Base-by-base conservation (phyloP, 108 stramenopile genomes). In the Fistulifera solaris region DNA sequence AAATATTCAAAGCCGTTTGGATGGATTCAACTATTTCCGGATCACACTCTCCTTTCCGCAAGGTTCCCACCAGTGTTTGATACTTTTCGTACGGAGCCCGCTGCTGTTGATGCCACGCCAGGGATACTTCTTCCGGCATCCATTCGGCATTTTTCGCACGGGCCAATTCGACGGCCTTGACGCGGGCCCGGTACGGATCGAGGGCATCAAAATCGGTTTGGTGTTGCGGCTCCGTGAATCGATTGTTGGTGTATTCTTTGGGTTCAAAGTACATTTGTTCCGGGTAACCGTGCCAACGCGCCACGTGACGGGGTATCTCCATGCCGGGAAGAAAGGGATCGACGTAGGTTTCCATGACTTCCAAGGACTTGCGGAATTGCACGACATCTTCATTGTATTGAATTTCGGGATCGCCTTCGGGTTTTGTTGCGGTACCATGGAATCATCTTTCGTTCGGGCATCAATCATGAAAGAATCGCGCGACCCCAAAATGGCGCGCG, bases 91-190 rank as follows among this genome's bases (percentile, higher is more conserved):
- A 87, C 21, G 81, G 72, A 23, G 59, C 60, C 6, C 80, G 72
- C 48, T 75, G 69, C 24, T 49, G 48, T 0, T 27, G 14, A 56
- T 82, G 88, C 63, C 73, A 81, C 22, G 63, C 70, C 41, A 62
- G 67, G 7, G 70, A 72, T 12, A 74, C 68, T 2, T 78, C 80
- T 44, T 66, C 65, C 1, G 85, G 81, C 52, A 91, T 56, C 89
- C 89, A 91, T 48, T 91, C 85, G 27, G 83, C 77, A 58, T 91
- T 91, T 55, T 85, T 84, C 31, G 80, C 38, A n/a, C 89, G 72
- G 11, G 89, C 89, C 71, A 83, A 54, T 54, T 87, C 71, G 21
- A 84, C 71, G 5, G 89, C 89, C 45, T 56, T 49, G 31, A 68
- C 58, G 14, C 83, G 67, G 17, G 89, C 89, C 35, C 56, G 69